Base-by-base conservation (phyloP, 352 stramenopile species). In the Halophytophthora batemanensis region DNA sequence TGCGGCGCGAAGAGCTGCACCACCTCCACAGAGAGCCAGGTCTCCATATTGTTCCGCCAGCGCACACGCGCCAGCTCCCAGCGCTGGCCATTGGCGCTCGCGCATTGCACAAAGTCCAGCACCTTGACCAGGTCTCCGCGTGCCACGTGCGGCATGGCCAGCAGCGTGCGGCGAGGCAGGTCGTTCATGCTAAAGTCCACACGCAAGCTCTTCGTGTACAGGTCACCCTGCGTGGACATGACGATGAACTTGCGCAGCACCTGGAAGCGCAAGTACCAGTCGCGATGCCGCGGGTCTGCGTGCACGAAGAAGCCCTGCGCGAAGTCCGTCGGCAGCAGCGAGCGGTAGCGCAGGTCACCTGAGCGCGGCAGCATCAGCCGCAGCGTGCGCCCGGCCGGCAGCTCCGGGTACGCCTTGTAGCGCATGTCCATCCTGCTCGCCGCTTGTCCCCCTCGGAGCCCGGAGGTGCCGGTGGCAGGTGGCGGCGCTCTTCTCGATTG, bases 31-130 rank as follows among this genome's bases (percentile, higher is more conserved):
- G 80, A 69, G 15, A 91, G 58, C 80, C 80, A 91, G 23, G 80
- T 80, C 50, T 86, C 66, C 61, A 78, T 71, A 14, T 62, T 64
- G 62, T 69, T 86, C 50, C 74, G 66, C 80, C 80, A 91, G 17
- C 76, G 80, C 45, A 84, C 68, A 44, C 82, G 61, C 31, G 82
- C 77, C 45, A 91, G 66, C 42, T 91, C 80, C 80, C 80, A 91
- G 15, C 59, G 55, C 29, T 76, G 64, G 21, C 65, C 66, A 10
- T 67, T 68, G 36, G 57, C 64, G 23, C 50, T 52, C 22, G 55
- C 69, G 61, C 80, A 91, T 50, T 84, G 74, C 47, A 82, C 80
- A 37, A 89, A 66, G 54, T 91, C 80, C 43, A 91, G 61, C 40
- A 86, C 76, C 40, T 86, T 85, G 28, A 86, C 49, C 18, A 89